Percentiles rank a stretch among this genome's conserved stretches.
Conservation (phyloP, 2,329 filamentous ascomycete genomes). For the Fusarium caatingaense region DNA sequence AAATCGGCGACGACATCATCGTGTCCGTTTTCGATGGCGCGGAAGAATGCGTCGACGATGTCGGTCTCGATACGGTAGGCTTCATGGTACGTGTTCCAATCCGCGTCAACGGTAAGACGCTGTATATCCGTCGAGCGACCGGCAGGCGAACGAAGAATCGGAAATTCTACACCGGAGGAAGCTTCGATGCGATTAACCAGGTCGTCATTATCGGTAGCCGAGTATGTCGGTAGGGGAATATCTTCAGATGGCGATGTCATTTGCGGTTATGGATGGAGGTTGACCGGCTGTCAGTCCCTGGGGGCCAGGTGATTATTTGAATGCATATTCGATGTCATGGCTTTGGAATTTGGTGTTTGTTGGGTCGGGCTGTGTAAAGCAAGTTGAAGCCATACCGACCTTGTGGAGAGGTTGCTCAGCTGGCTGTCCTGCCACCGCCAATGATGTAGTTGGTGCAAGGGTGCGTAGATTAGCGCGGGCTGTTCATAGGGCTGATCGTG, state of each 20-base stretch:
- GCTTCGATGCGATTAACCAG: slow-evolving; percentile 39
- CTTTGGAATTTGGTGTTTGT: background rate
- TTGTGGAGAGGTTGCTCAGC: slow-evolving; percentile 14
- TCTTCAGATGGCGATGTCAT: background rate
- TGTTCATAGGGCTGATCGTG: slow-evolving; percentile 9
- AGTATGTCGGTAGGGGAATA: slow-evolving; percentile 35
- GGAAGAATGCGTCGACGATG: slow-evolving; percentile 49
- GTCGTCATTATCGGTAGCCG: slow-evolving; percentile 30
- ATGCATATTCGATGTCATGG: background rate
- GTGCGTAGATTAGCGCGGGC: slow-evolving; percentile 4
- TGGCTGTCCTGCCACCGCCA: slow-evolving; percentile 24
- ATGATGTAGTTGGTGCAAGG: background rate
- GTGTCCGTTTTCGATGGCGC: slow-evolving; percentile 44
- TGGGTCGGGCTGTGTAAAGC: slow-evolving; percentile 14
- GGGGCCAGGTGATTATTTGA: slow-evolving; percentile 16
- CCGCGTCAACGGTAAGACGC: background rate
- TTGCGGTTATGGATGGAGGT: background rate
- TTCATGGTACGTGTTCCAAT: slow-evolving; percentile 13
- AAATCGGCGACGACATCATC: slow-evolving; percentile 48
- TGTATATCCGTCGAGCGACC: background rate
- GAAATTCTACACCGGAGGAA: slow-evolving; percentile 29
- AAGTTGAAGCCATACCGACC: slow-evolving; percentile 1
- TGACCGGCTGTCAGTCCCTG: background rate
- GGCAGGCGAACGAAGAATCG: slow-evolving; percentile 32
- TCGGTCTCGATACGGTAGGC: slow-evolving; percentile 33